phyloP scores from a whole-genome alignment of 2,329 filamentous ascomycete genomes.

The Talaromyces marneffei region DNA sequence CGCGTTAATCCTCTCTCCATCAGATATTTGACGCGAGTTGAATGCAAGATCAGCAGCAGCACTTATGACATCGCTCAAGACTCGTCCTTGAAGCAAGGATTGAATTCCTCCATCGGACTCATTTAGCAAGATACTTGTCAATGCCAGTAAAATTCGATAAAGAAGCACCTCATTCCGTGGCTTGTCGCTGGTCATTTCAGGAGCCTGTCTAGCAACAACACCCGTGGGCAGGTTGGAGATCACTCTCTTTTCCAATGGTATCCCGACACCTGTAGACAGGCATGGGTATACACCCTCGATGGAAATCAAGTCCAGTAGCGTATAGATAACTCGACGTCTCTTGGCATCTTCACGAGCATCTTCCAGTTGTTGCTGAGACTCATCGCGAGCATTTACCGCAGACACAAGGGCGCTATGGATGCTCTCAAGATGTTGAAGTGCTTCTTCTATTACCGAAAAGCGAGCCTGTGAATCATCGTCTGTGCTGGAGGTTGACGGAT shows the following conservation, averaged over 20 bases:
- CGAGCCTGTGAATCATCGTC: conserved; percentile 18
- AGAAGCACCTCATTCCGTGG: conserved; percentile 29
- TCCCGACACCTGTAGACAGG: conserved; percentile 38
- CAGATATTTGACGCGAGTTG: conserved; percentile 25
- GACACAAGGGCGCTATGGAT: conserved; percentile 34
- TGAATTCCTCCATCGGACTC: conserved; percentile 31
- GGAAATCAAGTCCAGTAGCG: conserved; percentile 39
- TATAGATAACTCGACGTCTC: conserved; percentile 34
- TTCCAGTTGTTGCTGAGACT: conserved; percentile 20
- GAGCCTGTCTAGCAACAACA: conserved; percentile 34
- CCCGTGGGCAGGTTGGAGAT: conserved; percentile 40
- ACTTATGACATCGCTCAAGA: conserved; percentile 38
- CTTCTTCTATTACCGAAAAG: conserved; percentile 26
- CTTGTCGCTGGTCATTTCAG: conserved; percentile 16
- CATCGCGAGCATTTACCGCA: conserved; percentile 17
- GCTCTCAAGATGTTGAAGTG: conserved; percentile 29
- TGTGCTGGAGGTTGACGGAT: conserved; percentile 2
- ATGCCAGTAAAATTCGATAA: conserved; percentile 22
- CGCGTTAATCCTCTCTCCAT: conserved; percentile 19
- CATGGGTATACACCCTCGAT: conserved; percentile 42
- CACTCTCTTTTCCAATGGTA: conserved; percentile 40
- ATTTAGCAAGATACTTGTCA: conserved; percentile 31
- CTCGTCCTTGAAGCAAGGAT: conserved; percentile 33
- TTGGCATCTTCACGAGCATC: conserved; percentile 37
- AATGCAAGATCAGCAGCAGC: conserved; percentile 34